phyloP scores from a whole-genome alignment of 2,329 filamentous ascomycete genomes.

The Talaromyces funiculosus region DNA sequence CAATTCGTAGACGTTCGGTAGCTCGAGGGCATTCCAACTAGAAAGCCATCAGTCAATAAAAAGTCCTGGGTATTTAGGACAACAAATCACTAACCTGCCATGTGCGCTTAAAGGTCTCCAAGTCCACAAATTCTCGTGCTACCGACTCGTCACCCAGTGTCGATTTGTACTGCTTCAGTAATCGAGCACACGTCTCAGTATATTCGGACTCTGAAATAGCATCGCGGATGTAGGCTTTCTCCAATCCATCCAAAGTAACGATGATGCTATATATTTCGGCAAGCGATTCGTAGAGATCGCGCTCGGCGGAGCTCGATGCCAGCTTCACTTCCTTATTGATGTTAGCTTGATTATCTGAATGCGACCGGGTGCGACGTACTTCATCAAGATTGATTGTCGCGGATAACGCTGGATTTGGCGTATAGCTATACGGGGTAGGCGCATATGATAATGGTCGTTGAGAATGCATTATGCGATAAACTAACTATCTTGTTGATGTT shows the following conservation, averaged over 20 bases:
- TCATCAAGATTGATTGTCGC: conserved; percentile 93
- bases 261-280: conserved; percentile 98
- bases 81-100: conserved; percentile 67
- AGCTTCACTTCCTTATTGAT: conserved; percentile 78
- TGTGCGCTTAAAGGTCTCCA: conserved; percentile 84
- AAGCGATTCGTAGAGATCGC: conserved; percentile 90
- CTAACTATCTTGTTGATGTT: background rate
- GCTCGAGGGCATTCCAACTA: conserved; percentile 92
- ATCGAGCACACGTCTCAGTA: conserved; percentile 88
- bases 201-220: conserved; percentile 88
- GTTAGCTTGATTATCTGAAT: conserved; percentile 17
- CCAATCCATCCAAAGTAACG: conserved; percentile 86
- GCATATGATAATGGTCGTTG: conserved; percentile 67
- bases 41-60: conserved; percentile 12
- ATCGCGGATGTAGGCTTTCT: conserved; percentile 95
- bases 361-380: conserved; percentile 44
- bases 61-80: background rate
- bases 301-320: conserved; percentile 75
- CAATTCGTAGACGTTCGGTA: conserved; percentile 85
- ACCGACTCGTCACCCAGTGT: conserved; percentile 87
- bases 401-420: conserved; percentile 73
- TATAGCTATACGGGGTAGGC: conserved; percentile 85
- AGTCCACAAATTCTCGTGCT: conserved; percentile 75
- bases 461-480: conserved; percentile 36
- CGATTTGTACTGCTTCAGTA: conserved; percentile 95